phyloP scores from a whole-genome alignment of 192 early-diverging fungal species.

The Coemansia sp. region DNA sequence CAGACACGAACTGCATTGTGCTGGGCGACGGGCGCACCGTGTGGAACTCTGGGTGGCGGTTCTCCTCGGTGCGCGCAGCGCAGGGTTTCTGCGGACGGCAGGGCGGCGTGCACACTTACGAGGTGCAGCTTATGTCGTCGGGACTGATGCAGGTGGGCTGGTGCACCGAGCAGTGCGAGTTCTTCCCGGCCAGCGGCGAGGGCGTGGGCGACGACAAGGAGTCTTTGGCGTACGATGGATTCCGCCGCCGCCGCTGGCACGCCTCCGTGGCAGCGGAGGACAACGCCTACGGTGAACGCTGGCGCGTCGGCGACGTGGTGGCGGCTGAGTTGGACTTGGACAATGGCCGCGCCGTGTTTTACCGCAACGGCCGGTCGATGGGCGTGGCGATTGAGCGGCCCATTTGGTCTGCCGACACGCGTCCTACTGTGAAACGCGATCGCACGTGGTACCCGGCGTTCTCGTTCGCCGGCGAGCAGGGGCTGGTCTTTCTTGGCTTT shows the following conservation, averaged over 20 bases:
- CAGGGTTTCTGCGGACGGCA: slow-evolving; percentile 31
- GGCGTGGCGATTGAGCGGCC: slow-evolving; percentile 44
- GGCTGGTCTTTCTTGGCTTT: slow-evolving; percentile 36
- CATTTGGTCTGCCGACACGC: slow-evolving; percentile 18
- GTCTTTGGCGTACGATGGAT: slow-evolving; percentile 44
- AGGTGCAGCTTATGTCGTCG: slow-evolving; percentile 32
- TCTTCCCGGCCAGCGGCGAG: slow-evolving; percentile 45
- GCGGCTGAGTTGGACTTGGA: slow-evolving; percentile 43
- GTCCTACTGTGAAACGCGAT: slow-evolving; percentile 25
- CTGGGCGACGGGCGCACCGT: slow-evolving; percentile 38
- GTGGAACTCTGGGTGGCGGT: slow-evolving; percentile 47
- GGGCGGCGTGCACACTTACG: slow-evolving; percentile 43
- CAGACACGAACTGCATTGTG: slow-evolving; percentile 21
- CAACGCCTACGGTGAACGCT: slow-evolving; percentile 35
- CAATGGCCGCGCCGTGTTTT: slow-evolving; percentile 35
- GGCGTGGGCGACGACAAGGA: slow-evolving; percentile 50
- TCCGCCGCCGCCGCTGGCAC: slow-evolving; percentile 38
- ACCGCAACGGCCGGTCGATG: slow-evolving; percentile 30
- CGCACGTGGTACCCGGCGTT: slow-evolving; percentile 49
- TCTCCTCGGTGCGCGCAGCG: slow-evolving; percentile 36
- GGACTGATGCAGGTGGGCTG: slow-evolving; percentile 47
- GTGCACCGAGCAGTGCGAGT: slow-evolving; percentile 42
- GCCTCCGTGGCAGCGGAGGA: slow-evolving; percentile 26
- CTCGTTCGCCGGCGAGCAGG: slow-evolving; percentile 42
- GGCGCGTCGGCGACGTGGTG: slow-evolving; percentile 41